Evolutionary conservation across 1,284 basidiomycete genomes (phyloP).

Genomic region (Apiotrichum akiyoshidainum): DNA sequence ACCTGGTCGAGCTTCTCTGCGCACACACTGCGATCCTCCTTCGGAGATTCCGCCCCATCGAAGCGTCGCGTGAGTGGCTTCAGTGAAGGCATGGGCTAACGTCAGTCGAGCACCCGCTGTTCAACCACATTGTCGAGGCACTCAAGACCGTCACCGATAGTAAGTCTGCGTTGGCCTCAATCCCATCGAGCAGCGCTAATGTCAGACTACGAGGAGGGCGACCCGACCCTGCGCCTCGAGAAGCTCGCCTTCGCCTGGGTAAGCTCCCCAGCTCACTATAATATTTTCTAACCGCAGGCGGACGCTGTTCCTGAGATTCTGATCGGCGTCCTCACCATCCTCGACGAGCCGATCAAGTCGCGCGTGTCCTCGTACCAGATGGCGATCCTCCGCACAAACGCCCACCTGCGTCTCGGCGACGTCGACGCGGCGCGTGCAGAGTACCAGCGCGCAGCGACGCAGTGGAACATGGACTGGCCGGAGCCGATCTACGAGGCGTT

Average conservation of each 20-base stretch:
- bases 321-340: slow-evolving; percentile 24
- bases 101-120: slow-evolving; percentile 18
- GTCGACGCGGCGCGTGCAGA: slow-evolving; percentile 62
- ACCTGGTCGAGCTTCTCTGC: slow-evolving; percentile 20
- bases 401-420: slow-evolving; percentile 56
- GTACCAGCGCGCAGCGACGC: slow-evolving; percentile 61
- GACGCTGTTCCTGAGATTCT: slow-evolving; percentile 32
- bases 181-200: background rate
- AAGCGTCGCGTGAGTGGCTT: slow-evolving; percentile 5
- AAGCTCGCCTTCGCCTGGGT: slow-evolving; percentile 73
- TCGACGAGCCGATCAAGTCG: slow-evolving; percentile 27
- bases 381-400: slow-evolving; percentile 25
- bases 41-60: slow-evolving; percentile 13
- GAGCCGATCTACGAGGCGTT: slow-evolving; percentile 87
- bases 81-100: background rate
- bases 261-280: slow-evolving; percentile 31
- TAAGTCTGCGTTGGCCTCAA: slow-evolving; percentile 34
- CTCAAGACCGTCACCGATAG: slow-evolving; percentile 46
- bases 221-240: slow-evolving; percentile 68
- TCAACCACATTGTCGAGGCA: slow-evolving; percentile 9
- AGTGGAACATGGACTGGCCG: slow-evolving; percentile 77
- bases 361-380: slow-evolving; percentile 36
- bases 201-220: slow-evolving; percentile 54
- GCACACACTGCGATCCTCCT: slow-evolving; percentile 16
- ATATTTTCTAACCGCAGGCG: slow-evolving; percentile 22